phyloP scores from a whole-genome alignment of 495 filamentous ascomycete species.

The Pyrenula aspistea region DNA sequence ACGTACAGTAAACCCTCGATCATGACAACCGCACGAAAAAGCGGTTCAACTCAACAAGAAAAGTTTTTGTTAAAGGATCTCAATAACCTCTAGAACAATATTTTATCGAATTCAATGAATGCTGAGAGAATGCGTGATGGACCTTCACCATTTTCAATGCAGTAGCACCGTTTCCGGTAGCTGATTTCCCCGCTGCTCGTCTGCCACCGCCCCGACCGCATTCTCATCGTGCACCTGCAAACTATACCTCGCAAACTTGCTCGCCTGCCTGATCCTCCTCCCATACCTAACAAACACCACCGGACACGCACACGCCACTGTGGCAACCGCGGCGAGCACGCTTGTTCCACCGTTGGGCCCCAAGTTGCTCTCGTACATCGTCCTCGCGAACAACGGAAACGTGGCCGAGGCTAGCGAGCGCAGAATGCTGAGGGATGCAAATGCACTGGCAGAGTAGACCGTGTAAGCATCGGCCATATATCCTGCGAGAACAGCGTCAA shows the following conservation, averaged over 20 bases:
- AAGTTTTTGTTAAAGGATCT: too few relatives aligned
- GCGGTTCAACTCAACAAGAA: too few relatives aligned
- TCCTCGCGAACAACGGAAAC: slow-evolving; percentile 32
- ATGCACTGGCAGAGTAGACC: slow-evolving; percentile 36
- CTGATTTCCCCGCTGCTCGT: background rate
- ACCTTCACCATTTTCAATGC: too few relatives aligned
- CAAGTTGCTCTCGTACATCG: slow-evolving; percentile 27
- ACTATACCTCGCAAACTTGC: slow-evolving; percentile 35
- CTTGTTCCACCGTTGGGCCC: slow-evolving; percentile 32
- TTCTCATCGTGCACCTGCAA: slow-evolving; percentile 21
- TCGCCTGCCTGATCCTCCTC: slow-evolving; percentile 24
- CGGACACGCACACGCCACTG: slow-evolving; percentile 30
- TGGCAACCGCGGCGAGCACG: slow-evolving; percentile 30
- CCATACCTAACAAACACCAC: slow-evolving; percentile 32
- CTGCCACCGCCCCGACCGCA: slow-evolving; percentile 12
- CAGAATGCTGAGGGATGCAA: slow-evolving; percentile 33
- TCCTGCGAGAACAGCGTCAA: slow-evolving; percentile 32
- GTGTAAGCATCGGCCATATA: slow-evolving; percentile 44
- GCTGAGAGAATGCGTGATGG: too few relatives aligned
- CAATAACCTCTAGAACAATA: too few relatives aligned
- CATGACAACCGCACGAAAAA: too few relatives aligned
- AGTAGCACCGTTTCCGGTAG: background rate
- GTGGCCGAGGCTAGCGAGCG: slow-evolving; percentile 29
- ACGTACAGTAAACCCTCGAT: too few relatives aligned
- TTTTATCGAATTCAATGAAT: too few relatives aligned